A percentile compares a stretch with the other conserved stretches of the same genome.
Conservation (phyloP, 2,329 filamentous ascomycete species). For the Alternaria sp. region DNA sequence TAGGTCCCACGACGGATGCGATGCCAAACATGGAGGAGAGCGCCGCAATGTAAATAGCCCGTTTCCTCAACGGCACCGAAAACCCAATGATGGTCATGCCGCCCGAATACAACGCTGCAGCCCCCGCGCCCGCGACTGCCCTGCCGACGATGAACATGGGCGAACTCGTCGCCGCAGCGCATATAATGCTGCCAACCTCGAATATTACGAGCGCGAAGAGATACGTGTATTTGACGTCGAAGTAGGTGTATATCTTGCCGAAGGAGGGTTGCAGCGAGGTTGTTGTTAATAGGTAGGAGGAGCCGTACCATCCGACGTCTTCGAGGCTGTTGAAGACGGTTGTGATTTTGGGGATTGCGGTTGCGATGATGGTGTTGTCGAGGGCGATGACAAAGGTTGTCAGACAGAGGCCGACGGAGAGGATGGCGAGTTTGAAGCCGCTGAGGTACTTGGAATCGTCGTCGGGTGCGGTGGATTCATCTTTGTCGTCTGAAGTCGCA, state of each 20-base stretch:
- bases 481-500: too few species aligned
- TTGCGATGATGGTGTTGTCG: constrained; percentile 45
- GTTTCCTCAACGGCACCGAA: constrained; percentile 53
- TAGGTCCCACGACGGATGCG: constrained; percentile 51
- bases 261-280: constrained; percentile 56
- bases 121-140: constrained; percentile 63
- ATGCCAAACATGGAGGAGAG: constrained; percentile 52
- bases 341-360: constrained; percentile 54
- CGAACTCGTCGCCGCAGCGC: constrained; percentile 58
- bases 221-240: constrained; percentile 62
- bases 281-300: constrained; percentile 57
- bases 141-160: constrained; percentile 64
- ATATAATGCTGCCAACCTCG: constrained; percentile 63
- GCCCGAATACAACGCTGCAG: constrained; percentile 62
- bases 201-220: constrained; percentile 58
- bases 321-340: constrained; percentile 51
- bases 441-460: too few species aligned
- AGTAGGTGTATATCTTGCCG: constrained; percentile 68
- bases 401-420: too few species aligned
- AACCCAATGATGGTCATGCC: constrained; percentile 59
- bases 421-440: too few species aligned
- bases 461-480: too few species aligned
- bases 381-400: too few species aligned
- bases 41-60: constrained; percentile 53
- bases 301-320: constrained; percentile 55